Base-by-base conservation (phyloP, 139 green algal genomes). In the Astrephomene gubernaculifera region DNA sequence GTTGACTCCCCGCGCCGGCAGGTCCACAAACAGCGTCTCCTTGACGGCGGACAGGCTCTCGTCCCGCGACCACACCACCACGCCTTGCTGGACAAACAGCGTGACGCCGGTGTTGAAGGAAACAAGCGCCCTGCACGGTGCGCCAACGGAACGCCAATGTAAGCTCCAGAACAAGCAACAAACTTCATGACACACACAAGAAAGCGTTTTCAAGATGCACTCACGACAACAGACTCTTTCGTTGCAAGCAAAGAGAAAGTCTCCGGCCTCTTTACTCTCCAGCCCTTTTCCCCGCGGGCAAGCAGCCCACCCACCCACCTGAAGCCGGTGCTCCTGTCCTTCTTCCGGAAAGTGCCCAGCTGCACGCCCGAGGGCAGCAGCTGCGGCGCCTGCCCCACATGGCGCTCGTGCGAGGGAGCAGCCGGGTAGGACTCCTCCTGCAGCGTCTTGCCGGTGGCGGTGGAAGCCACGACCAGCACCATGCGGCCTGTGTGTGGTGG, bases 41-140 rank as follows among this genome's bases (percentile, higher is more conserved):
- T 33, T 69, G 3, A 93, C 74, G 0, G 63, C 61, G 1, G 90
- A 90, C 27, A 98, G 90, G 12, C 93, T 94, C 80, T 98, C 96
- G 53, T 96, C 91, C 1, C 95, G 79, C 41, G 35, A 29, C 96
- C 96, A 98, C 31, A 88, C 87, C 12, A 91, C 68, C n/a, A 86
- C 76, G 0, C 78, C 73, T 49, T 92, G 87, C 78, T 90, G 84
- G 36, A 92, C 43, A 33, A 97, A 80, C 8, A 76, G 61, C 27
- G 93, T 53, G 14, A 64, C 83, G 45, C 90, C 76, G 79, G 96
- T 91, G 0, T n/a, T 68, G 84, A 86, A 87, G 25, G 89, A 73
- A 36, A 94, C 39, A 75, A 95, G 79, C 63, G 86, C 38, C 86
- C 90, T 92, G 88, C 80, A 75, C n/a, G 43, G 35, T 29, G 19